Evolutionary conservation across 2,329 filamentous ascomycete species (phyloP).

Genomic region (Paradendryphiella salina): DNA sequence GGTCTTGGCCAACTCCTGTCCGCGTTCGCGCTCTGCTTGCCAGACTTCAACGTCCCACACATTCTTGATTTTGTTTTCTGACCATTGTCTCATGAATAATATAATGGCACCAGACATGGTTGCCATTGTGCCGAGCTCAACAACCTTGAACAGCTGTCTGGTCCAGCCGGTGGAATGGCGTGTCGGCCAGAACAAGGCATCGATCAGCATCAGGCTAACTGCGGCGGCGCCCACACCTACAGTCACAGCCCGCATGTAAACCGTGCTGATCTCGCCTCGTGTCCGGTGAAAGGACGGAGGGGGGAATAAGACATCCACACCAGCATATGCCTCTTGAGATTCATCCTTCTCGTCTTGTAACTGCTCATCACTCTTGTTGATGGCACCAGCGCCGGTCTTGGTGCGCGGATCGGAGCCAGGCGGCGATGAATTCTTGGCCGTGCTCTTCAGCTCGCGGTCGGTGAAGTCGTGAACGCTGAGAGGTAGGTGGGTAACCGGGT

Average conservation of each 20-base stretch:
- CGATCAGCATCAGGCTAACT: slow-evolving; percentile 42
- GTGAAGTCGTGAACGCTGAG: slow-evolving; percentile 71
- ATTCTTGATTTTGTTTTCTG: slow-evolving; percentile 62
- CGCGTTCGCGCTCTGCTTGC: slow-evolving; percentile 63
- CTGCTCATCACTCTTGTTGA: slow-evolving; percentile 51
- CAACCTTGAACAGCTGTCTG: slow-evolving; percentile 33
- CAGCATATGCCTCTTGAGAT: slow-evolving; percentile 49
- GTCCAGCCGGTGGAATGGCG: slow-evolving; percentile 37
- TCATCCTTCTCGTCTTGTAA: slow-evolving; percentile 51
- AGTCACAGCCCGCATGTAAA: slow-evolving; percentile 53
- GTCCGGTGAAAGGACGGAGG: slow-evolving; percentile 56
- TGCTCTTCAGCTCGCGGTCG: slow-evolving; percentile 59
- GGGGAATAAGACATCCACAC: slow-evolving; percentile 58
- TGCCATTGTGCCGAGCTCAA: slow-evolving; percentile 37
- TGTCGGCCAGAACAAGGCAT: slow-evolving; percentile 43
- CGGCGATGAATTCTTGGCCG: slow-evolving; percentile 52
- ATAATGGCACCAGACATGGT: slow-evolving; percentile 42
- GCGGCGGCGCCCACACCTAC: slow-evolving; percentile 44
- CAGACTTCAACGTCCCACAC: slow-evolving; percentile 72
- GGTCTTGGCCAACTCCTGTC: slow-evolving; percentile 52
- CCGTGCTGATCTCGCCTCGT: slow-evolving; percentile 50
- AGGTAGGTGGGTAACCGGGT: slow-evolving; percentile 72
- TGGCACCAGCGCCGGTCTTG: slow-evolving; percentile 52
- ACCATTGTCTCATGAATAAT: slow-evolving; percentile 61
- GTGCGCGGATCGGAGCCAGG: slow-evolving; percentile 48